These are phyloP conservation scores for Lithohypha guttulata DNA, from an alignment of 2,329 filamentous ascomycete species.

Conservation along the genomic window DNA sequence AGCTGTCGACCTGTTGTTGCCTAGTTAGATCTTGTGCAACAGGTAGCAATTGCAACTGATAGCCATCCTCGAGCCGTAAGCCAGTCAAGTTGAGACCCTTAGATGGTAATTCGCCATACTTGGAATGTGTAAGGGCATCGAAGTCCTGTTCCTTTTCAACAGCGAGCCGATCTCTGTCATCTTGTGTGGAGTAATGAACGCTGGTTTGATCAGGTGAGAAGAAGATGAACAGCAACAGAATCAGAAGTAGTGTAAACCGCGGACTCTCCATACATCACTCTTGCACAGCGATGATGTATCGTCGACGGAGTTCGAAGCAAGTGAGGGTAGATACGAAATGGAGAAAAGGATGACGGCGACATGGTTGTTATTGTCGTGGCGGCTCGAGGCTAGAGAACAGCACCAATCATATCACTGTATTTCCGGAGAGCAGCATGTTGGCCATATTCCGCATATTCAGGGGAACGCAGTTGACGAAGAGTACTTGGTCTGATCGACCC, in stretches of 20 bases:
- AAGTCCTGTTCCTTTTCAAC: slow-evolving; percentile 38
- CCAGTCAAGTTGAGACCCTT: slow-evolving; percentile 59
- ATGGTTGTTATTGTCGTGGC: not conserved
- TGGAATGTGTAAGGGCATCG: slow-evolving; percentile 28
- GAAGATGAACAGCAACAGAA: slow-evolving; percentile 44
- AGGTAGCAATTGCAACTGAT: slow-evolving; percentile 63
- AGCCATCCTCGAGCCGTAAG: slow-evolving; percentile 60
- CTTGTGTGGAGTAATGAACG: slow-evolving; percentile 11
- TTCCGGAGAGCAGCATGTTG: not conserved
- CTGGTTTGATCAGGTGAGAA: slow-evolving; percentile 35
- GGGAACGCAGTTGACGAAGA: not conserved
- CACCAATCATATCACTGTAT: slow-evolving; percentile 1
- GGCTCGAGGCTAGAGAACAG: not conserved
- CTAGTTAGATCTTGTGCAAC: slow-evolving; percentile 22
- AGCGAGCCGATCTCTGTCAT: slow-evolving; percentile 11
- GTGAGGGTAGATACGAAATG: not conserved
- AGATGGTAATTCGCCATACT: slow-evolving; percentile 43
- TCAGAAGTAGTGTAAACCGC: slow-evolving; percentile 37
- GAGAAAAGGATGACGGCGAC: slow-evolving; percentile 1
- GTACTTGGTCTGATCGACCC: too few species aligned
- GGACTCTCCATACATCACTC: slow-evolving; percentile 24
- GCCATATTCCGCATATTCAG: too few species aligned
- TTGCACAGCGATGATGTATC: too few species aligned
- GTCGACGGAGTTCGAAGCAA: not conserved
- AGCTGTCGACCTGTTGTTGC: slow-evolving; percentile 43